A percentile compares a stretch with the other conserved stretches of the same genome.
phyloP scores from a whole-genome alignment of 2,329 filamentous ascomycete genomes.

The Periconia sp. region DNA sequence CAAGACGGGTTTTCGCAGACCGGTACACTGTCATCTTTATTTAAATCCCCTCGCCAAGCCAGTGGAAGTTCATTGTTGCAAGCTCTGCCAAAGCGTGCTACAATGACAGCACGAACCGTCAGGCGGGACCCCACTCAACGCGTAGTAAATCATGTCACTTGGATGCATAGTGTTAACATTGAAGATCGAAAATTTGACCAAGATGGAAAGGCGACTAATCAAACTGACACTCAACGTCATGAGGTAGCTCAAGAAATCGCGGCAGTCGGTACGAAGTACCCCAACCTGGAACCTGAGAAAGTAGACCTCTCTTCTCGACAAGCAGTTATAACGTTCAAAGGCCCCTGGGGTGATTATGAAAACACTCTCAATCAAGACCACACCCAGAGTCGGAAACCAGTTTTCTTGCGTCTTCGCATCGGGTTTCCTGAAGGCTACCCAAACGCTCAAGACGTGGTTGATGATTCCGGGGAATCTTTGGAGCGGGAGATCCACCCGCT shows the following conservation, averaged over 20 bases:
- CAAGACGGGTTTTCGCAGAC: slow-evolving; percentile 17
- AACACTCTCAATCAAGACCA: slow-evolving; percentile 17
- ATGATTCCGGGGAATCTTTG: slow-evolving; percentile 52
- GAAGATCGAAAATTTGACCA: slow-evolving; percentile 43
- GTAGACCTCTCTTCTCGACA: slow-evolving; percentile 58
- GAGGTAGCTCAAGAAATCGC: slow-evolving; percentile 62
- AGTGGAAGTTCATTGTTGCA: slow-evolving; percentile 1
- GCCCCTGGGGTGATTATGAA: slow-evolving; percentile 60
- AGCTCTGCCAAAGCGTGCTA: slow-evolving; percentile 29
- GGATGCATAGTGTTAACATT: slow-evolving; percentile 68
- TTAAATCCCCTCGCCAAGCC: slow-evolving; percentile 22
- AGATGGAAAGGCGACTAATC: slow-evolving; percentile 18
- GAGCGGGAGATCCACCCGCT: slow-evolving; percentile 49
- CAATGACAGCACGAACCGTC: slow-evolving; percentile 54
- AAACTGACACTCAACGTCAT: slow-evolving; percentile 22
- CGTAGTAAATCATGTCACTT: slow-evolving; percentile 61
- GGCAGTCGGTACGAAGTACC: slow-evolving; percentile 62
- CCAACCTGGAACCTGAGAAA: slow-evolving; percentile 61
- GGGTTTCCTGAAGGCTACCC: slow-evolving; percentile 62
- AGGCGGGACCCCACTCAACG: slow-evolving; percentile 50
- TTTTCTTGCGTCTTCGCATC: slow-evolving; percentile 60
- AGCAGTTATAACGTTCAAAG: slow-evolving; percentile 59
- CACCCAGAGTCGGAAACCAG: slow-evolving; percentile 46
- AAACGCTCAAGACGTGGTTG: slow-evolving; percentile 41
- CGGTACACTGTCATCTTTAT: slow-evolving; percentile 28